Conservation (phyloP, 2,329 filamentous ascomycete genomes). For the Cladobotryum protrusum region DNA sequence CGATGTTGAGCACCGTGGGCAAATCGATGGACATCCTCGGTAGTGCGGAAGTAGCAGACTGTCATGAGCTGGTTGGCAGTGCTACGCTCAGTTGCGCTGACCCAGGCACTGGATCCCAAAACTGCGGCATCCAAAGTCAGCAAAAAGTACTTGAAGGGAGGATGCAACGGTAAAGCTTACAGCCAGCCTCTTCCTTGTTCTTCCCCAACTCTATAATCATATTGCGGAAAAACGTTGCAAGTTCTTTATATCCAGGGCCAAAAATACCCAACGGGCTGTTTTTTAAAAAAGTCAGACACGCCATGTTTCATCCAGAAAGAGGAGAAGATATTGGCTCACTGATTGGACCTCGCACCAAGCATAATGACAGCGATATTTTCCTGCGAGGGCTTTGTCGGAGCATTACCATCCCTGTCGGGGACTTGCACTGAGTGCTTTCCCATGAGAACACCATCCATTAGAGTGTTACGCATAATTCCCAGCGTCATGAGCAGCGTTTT, state of each 20-base stretch:
- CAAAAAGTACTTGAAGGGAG: not conserved
- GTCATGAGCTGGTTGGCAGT: slow-evolving; percentile 29
- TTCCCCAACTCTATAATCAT: slow-evolving; percentile 3
- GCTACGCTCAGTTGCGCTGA: not conserved
- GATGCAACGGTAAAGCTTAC: not conserved
- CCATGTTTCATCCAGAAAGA: too few species aligned
- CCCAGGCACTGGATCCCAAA: slow-evolving; percentile 2
- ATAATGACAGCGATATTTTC: slow-evolving; percentile 3
- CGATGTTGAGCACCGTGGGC: slow-evolving; percentile 38
- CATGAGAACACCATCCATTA: slow-evolving; percentile 5
- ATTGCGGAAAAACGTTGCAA: not conserved
- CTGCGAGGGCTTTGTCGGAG: not conserved
- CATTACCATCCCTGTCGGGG: not conserved
- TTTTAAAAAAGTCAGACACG: too few species aligned
- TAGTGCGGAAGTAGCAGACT: slow-evolving; percentile 40
- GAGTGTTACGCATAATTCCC: slow-evolving; percentile 4
- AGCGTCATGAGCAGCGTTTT: slow-evolving; percentile 5
- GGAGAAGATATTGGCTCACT: not conserved
- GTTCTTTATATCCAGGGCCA: not conserved
- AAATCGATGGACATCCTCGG: slow-evolving; percentile 40
- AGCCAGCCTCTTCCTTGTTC: not conserved
- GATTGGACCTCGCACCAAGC: slow-evolving; percentile 2
- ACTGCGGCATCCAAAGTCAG: not conserved
- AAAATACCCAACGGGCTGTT: slow-evolving; percentile 7
- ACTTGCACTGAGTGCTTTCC: slow-evolving; percentile 6